phyloP scores from a whole-genome alignment of 169 alveolate species.

The Theileria parva region DNA sequence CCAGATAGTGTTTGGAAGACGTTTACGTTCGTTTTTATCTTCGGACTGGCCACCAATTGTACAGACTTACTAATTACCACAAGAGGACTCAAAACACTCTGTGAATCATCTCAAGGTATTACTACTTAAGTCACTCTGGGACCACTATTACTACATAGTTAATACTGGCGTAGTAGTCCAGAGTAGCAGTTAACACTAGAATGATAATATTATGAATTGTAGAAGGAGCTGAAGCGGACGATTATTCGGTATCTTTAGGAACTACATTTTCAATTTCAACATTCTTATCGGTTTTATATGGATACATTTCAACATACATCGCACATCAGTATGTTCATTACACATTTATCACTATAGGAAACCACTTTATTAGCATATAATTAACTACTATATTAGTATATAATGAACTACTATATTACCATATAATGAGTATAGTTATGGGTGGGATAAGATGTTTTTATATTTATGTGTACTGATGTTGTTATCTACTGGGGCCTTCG shows the following conservation, averaged over 20 bases:
- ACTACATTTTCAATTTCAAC: slow-evolving; percentile 43
- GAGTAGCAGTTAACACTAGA: not conserved
- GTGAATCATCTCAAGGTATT: slow-evolving; percentile 27
- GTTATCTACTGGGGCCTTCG: slow-evolving; percentile 40
- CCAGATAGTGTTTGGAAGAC: slow-evolving; percentile 15
- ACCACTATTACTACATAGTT: no score
- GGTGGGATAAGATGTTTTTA: slow-evolving; percentile 43
- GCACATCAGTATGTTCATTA: slow-evolving; percentile 49
- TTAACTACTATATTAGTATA: not conserved
- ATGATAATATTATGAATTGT: not conserved
- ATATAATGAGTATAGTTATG: slow-evolving; percentile 21
- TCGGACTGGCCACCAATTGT: slow-evolving; percentile 42
- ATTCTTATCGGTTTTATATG: slow-evolving; percentile 41
- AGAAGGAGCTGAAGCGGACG: slow-evolving; percentile 2
- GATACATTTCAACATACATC: slow-evolving; percentile 48
- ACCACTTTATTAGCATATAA: not conserved
- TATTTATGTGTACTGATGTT: slow-evolving; percentile 31
- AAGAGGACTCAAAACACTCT: slow-evolving; percentile 41
- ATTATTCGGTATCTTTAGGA: slow-evolving; percentile 33
- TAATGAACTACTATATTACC: not conserved
- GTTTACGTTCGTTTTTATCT: slow-evolving; percentile 17
- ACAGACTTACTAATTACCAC: slow-evolving; percentile 57
- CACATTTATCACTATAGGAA: not conserved
- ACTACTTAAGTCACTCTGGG: no score
- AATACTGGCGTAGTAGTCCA: not conserved